These are phyloP conservation scores for Apiospora koreana DNA, from an alignment of 2,329 filamentous ascomycete species.

Conservation along the genomic window DNA sequence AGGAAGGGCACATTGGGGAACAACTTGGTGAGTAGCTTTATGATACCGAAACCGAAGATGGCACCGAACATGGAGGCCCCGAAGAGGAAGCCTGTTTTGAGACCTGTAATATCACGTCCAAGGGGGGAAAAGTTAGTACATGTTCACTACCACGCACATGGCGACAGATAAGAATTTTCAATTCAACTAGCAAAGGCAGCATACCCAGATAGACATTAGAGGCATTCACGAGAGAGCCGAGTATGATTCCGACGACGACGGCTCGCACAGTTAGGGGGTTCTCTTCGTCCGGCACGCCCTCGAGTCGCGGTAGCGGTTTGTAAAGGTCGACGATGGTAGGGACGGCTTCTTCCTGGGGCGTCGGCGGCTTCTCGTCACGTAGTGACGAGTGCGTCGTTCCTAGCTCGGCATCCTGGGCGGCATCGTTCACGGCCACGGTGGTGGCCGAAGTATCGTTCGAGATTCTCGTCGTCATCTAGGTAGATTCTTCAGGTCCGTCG, in stretches of 20 bases:
- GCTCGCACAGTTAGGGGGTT: conserved; percentile 54
- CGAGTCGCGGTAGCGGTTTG: conserved; percentile 39
- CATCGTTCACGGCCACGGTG: background rate
- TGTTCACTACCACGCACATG: background rate
- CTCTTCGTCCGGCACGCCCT: conserved; percentile 30
- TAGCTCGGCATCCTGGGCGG: conserved; percentile 3
- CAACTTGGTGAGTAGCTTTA: conserved; percentile 48
- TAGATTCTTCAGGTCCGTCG: background rate
- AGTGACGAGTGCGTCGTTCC: background rate
- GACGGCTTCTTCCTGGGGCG: background rate
- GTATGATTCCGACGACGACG: conserved; percentile 50
- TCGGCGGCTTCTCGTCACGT: background rate
- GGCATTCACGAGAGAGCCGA: conserved; percentile 56
- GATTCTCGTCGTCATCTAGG: conserved; percentile 5
- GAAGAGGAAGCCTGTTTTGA: conserved; percentile 50
- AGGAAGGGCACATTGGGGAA: conserved; percentile 48
- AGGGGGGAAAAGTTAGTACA: too few relatives aligned
- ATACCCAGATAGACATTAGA: conserved; percentile 59
- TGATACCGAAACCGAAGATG: conserved; percentile 57
- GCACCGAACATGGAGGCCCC: conserved; percentile 47
- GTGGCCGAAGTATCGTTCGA: background rate
- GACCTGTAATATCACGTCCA: conserved; percentile 31
- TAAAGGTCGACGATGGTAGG: conserved; percentile 36
- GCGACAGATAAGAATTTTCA: background rate
- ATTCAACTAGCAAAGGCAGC: conserved; percentile 13